These are phyloP conservation scores for Cyanidium caldarium DNA, from an alignment of 23 red algal species.

Conservation along the genomic window DNA sequence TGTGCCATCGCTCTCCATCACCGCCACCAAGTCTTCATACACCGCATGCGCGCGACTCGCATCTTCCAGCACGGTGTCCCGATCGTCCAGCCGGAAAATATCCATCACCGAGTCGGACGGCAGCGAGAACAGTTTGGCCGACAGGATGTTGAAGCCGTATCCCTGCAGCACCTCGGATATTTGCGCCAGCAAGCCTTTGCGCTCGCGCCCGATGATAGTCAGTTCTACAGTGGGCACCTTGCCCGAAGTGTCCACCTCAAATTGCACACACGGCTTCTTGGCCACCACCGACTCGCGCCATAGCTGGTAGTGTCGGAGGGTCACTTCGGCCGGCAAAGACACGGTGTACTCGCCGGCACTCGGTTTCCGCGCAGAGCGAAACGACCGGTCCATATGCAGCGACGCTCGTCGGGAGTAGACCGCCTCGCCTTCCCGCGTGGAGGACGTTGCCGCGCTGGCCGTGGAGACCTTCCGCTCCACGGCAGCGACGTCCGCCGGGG, in stretches of 20 bases:
- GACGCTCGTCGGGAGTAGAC: too few relatives aligned
- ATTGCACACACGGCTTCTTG: constrained; percentile 52
- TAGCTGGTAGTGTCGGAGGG: constrained; percentile 63
- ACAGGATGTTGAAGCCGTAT: constrained; percentile 33
- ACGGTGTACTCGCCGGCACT: not conserved
- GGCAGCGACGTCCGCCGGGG: too few relatives aligned
- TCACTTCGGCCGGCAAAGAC: constrained; percentile 53
- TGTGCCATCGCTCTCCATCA: constrained; percentile 10
- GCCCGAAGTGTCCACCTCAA: constrained; percentile 15
- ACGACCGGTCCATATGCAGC: not conserved
- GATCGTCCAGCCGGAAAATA: constrained; percentile 62
- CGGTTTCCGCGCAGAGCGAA: not conserved
- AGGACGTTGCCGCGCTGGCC: too few relatives aligned
- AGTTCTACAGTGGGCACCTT: constrained; percentile 22
- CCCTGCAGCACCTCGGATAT: constrained; percentile 52
- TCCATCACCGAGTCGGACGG: constrained; percentile 85
- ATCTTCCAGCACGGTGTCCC: constrained; percentile 22
- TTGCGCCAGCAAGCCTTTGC: constrained; percentile 59
- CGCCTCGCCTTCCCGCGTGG: too few relatives aligned
- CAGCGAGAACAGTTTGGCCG: constrained; percentile 72
- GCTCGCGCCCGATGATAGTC: constrained; percentile 74
- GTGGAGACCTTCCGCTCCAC: too few relatives aligned
- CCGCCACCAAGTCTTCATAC: constrained; percentile 41
- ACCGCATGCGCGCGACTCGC: constrained; percentile 27
- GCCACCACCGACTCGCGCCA: constrained; percentile 47